phyloP scores from a whole-genome alignment of 179 eudicot genomes.

The Beta corolliflora region DNA sequence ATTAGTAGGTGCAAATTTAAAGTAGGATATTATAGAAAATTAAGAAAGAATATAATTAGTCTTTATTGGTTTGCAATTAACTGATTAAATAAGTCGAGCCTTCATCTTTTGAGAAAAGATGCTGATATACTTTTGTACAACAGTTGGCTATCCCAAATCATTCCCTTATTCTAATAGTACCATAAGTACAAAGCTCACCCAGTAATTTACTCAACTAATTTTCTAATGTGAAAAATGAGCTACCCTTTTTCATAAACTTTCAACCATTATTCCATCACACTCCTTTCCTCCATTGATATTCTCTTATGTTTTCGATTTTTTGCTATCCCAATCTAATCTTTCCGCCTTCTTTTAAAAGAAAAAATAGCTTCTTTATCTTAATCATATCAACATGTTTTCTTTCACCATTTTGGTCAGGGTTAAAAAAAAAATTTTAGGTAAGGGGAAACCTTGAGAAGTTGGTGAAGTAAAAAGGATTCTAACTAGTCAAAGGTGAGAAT shows the following conservation, averaged over 20 bases:
- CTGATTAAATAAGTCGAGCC: neutral
- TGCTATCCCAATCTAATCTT: neutral
- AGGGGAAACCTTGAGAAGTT: too few relatives aligned
- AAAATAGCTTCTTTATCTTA: neutral
- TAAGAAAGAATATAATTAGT: neutral
- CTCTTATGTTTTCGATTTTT: neutral
- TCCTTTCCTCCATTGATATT: neutral
- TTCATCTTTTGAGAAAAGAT: neutral
- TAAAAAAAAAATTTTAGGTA: too few relatives aligned
- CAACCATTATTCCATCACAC: neutral
- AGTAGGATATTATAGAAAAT: conserved; percentile 1
- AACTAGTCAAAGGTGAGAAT: too few relatives aligned
- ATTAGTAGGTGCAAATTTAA: neutral
- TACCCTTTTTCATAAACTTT: neutral
- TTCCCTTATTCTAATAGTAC: neutral
- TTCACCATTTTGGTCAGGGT: too few relatives aligned
- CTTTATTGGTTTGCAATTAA: neutral
- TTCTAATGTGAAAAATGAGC: neutral
- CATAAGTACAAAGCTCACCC: too few relatives aligned
- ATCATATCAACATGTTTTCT: neutral
- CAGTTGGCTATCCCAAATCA: neutral
- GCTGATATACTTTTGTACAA: neutral
- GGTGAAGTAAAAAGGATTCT: too few relatives aligned
- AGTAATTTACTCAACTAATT: too few relatives aligned
- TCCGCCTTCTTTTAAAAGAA: neutral